These are phyloP conservation scores for Annulohypoxylon truncatum DNA, from an alignment of 2,329 filamentous ascomycete species.

Conservation along the genomic window DNA sequence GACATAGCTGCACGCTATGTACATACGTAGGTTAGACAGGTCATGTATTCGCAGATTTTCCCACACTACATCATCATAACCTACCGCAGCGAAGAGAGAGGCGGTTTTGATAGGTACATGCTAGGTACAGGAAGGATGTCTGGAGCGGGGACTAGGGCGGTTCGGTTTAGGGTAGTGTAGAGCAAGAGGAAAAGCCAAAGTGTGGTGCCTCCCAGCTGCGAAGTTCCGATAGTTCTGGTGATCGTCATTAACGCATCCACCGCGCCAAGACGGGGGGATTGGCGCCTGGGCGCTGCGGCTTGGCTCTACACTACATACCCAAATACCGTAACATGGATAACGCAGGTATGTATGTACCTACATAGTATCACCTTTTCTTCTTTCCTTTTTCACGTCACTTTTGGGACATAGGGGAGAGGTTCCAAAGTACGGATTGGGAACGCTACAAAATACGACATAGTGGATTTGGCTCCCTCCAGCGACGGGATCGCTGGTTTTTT, in stretches of 20 bases:
- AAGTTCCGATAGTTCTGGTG: slow-evolving; percentile 48
- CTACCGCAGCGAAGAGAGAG: neutral
- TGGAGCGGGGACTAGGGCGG: slow-evolving; percentile 1
- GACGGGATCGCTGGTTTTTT: neutral
- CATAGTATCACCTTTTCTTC: too few species aligned
- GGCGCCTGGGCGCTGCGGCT: neutral
- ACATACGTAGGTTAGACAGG: too few species aligned
- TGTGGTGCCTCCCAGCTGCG: slow-evolving; percentile 33
- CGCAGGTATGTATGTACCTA: too few species aligned
- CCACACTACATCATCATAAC: neutral
- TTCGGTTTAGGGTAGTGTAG: slow-evolving; percentile 3
- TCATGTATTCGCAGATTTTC: too few species aligned
- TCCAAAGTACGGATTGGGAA: neutral
- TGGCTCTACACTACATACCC: neutral
- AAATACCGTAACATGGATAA: too few species aligned
- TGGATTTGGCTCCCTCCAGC: neutral
- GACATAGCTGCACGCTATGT: neutral
- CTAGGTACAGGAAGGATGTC: slow-evolving; percentile 15
- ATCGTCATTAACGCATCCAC: slow-evolving; percentile 46
- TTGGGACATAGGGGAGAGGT: too few species aligned
- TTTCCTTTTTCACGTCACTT: slow-evolving; percentile 4
- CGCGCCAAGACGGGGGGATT: slow-evolving; percentile 38
- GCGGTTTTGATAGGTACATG: slow-evolving; percentile 22
- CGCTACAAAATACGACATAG: neutral
- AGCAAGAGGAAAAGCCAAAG: slow-evolving; percentile 14